Base-by-base conservation (phyloP, 2,329 filamentous ascomycete genomes). In the Penicillium sp. region DNA sequence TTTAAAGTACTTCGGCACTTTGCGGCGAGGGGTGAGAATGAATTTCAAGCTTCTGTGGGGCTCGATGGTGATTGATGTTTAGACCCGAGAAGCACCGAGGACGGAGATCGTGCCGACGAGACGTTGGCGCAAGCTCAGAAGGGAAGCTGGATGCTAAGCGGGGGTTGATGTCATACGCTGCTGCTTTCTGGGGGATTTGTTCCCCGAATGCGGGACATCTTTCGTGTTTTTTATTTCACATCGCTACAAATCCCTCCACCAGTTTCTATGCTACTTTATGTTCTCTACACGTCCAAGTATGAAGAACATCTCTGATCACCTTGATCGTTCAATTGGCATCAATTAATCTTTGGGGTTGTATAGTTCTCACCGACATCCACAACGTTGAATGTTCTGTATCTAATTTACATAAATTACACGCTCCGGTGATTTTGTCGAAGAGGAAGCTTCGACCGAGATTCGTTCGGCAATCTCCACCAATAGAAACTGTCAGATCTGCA, bases 51-150 rank as follows among this genome's bases (percentile, higher is more conserved):
- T 29, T 44, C 31, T 47, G 43, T 39, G 29, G 51, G 26, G 33
- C 52, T 59, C 16, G 46, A 63, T 44, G 57, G 27, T 65, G 65
- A 67, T 66, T 66, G 61, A 61, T 63, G 58, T 64, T 31, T 52
- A n/a, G 26, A 52, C 27, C 65, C 63, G 65, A 67, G 63, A 61
- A 61, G 57, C 61, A 65, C 64, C 63, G 63, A 62, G 62, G 48
- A 53, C 48, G 57, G 58, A 57, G 45, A 46, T 61, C 24, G 21
- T 19, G 50, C 54, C 61, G 61, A 59, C 52, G 54, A 19, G n/a
- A 43, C 11, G 46, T 45, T 52, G 31, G 43, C 13, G 27, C 33
- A 44, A 55, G 47, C 52, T 55, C 26, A 48, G 39, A 55, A 50
- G 53, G 53, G 53, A 55, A 55, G 53, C 53, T 55, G 22, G 37